Evolutionary conservation across 2,329 filamentous ascomycete species (phyloP), one percentile per base, ranked within the genome.

Genomic region (Leptoxyphium fumago): DNA sequence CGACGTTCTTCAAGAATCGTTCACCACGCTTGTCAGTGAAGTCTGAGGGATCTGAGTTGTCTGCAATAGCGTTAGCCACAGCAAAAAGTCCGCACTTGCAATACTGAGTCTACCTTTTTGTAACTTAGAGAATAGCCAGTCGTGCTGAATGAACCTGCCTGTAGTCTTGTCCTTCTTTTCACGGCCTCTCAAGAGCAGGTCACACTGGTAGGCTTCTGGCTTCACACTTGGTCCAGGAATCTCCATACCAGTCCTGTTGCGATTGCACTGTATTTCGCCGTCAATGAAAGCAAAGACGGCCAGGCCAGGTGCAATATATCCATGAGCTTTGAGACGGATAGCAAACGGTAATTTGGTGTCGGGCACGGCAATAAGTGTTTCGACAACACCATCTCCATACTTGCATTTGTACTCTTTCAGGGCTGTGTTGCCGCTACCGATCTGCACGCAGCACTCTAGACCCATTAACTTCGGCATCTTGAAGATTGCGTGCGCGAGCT

Each of bases 261-360:
- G 70, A 47, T 76, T 76, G 57, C 70, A 73, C 52, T 76, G 73
- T 48, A 75, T 75, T 5, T 69, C 57, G 14, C 73, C 73, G 50
- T 77, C 73, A 36, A 75, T 73, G 59, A 68, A 76, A 21, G 76
- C 71, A 47, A 71, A 72, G 55, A 72, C 67, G 2, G 71, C 67
- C 10, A 77, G 56, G 0, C 73, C 73, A 18, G 68, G 63, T 1
- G 68, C 68, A 48, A 76, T 72, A 58, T 69, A 76, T 28, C 64
- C 67, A 30, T 57, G 58, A 0, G 71, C 71, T 2, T 57, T 64
- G 34, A 76, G 61, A 46, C 66, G 69, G 30, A 77, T 59, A 15
- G 59, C 64, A 55, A 77, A 77, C 0, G 63, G 55, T 2, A 60
- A 56, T n/a, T 64, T 57, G 11, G 61, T 56, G 39, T 60, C 55